A percentile compares a stretch with the other conserved stretches of the same genome.
phyloP scores from a whole-genome alignment of 2,329 filamentous ascomycete species.

The Endoconidiophora polonica region DNA sequence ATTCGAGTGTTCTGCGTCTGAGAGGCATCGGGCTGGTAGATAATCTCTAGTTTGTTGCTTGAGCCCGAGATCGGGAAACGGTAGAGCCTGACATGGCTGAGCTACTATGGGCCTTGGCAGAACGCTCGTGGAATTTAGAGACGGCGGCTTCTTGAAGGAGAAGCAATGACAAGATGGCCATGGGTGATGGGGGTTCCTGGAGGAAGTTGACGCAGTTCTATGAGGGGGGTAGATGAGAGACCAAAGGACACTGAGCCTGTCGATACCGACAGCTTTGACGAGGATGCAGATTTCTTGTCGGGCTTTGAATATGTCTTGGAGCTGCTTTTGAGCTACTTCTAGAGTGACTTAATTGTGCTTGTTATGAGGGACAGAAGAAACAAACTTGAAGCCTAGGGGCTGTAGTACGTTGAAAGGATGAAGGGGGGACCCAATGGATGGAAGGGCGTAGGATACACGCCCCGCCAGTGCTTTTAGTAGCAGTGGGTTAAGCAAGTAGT shows the following conservation, averaged over 20 bases:
- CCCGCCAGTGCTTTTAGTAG: too few species aligned
- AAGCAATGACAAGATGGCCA: slow-evolving; percentile 5
- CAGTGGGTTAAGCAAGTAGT: too few species aligned
- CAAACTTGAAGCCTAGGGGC: slow-evolving; percentile 57
- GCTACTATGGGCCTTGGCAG: neutral
- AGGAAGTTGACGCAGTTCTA: slow-evolving; percentile 1
- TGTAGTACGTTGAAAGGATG: slow-evolving; percentile 42
- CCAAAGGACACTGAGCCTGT: slow-evolving; percentile 4
- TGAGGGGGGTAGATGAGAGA: slow-evolving; percentile 1
- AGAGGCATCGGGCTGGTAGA: slow-evolving; percentile 33
- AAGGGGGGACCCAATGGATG: neutral
- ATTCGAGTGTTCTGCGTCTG: slow-evolving; percentile 24
- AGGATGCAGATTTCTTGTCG: neutral
- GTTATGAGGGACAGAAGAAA: slow-evolving; percentile 13
- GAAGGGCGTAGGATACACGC: too few species aligned
- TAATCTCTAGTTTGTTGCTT: slow-evolving; percentile 66
- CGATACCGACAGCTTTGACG: neutral
- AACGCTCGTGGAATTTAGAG: slow-evolving; percentile 2
- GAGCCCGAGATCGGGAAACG: slow-evolving; percentile 23
- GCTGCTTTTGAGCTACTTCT: too few species aligned
- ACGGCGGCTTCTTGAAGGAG: neutral
- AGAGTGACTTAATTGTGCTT: too few species aligned
- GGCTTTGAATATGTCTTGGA: neutral
- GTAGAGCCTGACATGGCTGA: slow-evolving; percentile 1
- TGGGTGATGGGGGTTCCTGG: neutral